These are phyloP conservation scores for Pyrenula massariospora DNA, from an alignment of 495 filamentous ascomycete genomes.

Conservation along the genomic window DNA sequence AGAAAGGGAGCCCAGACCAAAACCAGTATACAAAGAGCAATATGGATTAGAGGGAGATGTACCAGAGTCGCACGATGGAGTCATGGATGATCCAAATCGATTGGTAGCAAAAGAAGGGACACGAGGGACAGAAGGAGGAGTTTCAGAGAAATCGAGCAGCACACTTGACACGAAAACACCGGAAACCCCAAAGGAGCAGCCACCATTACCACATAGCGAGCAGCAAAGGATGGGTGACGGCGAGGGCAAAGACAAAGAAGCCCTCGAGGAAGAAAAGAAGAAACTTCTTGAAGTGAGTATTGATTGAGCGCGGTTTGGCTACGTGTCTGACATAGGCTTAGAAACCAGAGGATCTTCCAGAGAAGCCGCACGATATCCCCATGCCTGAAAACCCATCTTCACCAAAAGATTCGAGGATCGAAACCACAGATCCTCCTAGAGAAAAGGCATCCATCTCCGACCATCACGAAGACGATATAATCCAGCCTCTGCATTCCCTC, in stretches of 20 bases:
- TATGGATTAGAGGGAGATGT: conserved; percentile 51
- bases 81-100: conserved; percentile 79
- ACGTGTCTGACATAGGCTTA: conserved; percentile 19
- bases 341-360: conserved; percentile 75
- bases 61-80: conserved; percentile 69
- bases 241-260: conserved; percentile 23
- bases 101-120: conserved; percentile 68
- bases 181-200: conserved; percentile 72
- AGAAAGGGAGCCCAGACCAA: conserved; percentile 9
- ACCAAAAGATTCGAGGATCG: conserved; percentile 52
- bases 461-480: conserved; percentile 48
- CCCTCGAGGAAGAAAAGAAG: conserved; percentile 19
- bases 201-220: conserved; percentile 69
- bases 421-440: conserved; percentile 26
- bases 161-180: conserved; percentile 62
- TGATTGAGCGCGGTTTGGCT: conserved; percentile 7
- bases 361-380: conserved; percentile 67
- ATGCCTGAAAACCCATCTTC: conserved; percentile 58
- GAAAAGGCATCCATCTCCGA: conserved; percentile 12
- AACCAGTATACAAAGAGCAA: conserved; percentile 3
- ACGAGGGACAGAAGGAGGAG: conserved; percentile 75
- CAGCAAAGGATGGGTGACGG: conserved; percentile 41
- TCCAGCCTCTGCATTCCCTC: conserved; percentile 83
- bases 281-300: conserved; percentile 54
- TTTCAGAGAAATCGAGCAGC: conserved; percentile 66